Evolutionary conservation across 139 green algal genomes (phyloP), one percentile per base, ranked within the genome.

Genomic region (Klebsormidium nitens): DNA sequence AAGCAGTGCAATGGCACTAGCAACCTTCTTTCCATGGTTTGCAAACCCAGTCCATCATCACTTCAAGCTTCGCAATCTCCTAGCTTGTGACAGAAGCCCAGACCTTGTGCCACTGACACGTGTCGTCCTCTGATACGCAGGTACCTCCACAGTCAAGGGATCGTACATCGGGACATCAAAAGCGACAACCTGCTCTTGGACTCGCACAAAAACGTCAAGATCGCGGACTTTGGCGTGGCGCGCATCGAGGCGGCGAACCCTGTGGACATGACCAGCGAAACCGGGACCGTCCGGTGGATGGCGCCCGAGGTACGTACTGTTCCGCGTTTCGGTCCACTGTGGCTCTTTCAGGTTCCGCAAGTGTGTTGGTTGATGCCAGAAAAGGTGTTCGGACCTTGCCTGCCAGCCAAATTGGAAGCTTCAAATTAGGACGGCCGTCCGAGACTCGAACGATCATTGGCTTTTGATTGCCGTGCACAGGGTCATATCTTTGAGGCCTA

Each of bases 231-330:
- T 88, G 92, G 93, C 2, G 93, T 98, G 14, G 91, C 93, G 44
- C 83, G 93, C n/a, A 82, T 95, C n/a, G 85, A 96, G 63, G 87
- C 93, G 58, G 66, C 64, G 8, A 82, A 78, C 8, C 91, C 92
- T 19, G 78, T 90, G 73, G 71, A 78, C 36, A 98, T 98, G 93
- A 98, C 93, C 0, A 92, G 91, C 26, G 93, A 98, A 78, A 98
- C 93, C 2, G 93, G 93, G 11, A 98, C 93, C 0, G 96, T 98
- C 84, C 79, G 92, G 2, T 98, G 93, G 93, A 98, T 98, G 93
- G 93, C 93, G 5, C 93, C 93, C 2, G 93, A 98, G 82, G 93
- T 97, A 14, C 42, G 42, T 8, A 50, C 14, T 26, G 11, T 26
- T 50, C 42, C 11, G 11, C 42, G 8, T 50, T 8, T 50, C 42